Evolutionary conservation across 2,329 filamentous ascomycete genomes (phyloP), one percentile per base, ranked within the genome.

Genomic region (Claviceps humidiphila): DNA sequence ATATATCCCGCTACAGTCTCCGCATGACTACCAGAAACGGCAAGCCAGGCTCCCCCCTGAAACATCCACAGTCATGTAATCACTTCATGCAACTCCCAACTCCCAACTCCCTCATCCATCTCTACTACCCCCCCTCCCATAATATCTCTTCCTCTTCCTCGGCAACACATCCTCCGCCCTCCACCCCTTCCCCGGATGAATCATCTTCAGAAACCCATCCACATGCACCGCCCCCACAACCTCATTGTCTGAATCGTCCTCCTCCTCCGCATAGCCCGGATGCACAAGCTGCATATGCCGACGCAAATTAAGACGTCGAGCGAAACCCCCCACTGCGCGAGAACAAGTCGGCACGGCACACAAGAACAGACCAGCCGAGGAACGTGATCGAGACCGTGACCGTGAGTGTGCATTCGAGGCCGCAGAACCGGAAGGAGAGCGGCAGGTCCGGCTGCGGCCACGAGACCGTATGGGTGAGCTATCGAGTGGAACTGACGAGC

Each of bases 141-240:
- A 60, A 14, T 55, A 57, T 34, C 59, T 59, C 58, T 63, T 64
- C 51, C 61, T 60, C 58, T 60, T 66, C 48, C 64, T 61, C 47
- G 55, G 53, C 1, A 51, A 53, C 3, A 54, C 52, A 38, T 72
- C 69, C 38, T 63, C 66, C 1, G 63, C 69, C 42, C 73, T 64
- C 76, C 75, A 80, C 0, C 75, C 76, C 44, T 61, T 66, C 6
- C 71, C 66, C 1, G 70, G 64, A 53, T 70, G 67, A 50, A 87
- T 73, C 4, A 76, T 74, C 60, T 72, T 70, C 58, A 88, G 58
- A 59, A 85, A 88, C 0, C 84, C 80, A 63, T 88, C 84, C 1
- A 80, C 74, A 58, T 87, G 84, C 20, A 87, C 79, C 0, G 73
- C 82, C 0, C 82, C 84, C 8, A 73, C 58, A 59, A 80, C 75